Base-by-base conservation (phyloP, 2,329 filamentous ascomycete genomes). In the Verruconis gallopava region DNA sequence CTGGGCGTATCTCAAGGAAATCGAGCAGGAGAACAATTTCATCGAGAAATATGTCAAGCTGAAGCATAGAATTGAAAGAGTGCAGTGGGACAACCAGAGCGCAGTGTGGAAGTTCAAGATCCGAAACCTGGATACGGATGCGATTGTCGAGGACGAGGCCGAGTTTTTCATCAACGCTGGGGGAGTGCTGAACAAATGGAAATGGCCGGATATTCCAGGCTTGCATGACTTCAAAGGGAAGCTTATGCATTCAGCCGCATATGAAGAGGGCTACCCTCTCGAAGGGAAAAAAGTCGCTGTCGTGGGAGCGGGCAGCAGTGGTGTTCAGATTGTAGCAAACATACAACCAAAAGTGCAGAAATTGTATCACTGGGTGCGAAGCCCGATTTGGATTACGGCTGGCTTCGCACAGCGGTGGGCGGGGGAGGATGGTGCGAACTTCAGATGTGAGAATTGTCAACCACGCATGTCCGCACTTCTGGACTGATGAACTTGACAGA, bases 341-440 rank as follows among this genome's bases (percentile, higher is more conserved):
- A 59, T 66, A 21, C 59, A 63, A 36, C 51, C 53, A 4, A 58
- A 58, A 15, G 62, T 61, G 28, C 45, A 55, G 5, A 55, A 56
- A 28, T 47, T 65, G 6, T 63, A 62, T 45, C 60, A 64, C 46
- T 65, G 59, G 52, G 55, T 68, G 4, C 52, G 65, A 6, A 62
- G 56, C 5, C 63, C 65, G 0, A 62, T 65, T 20, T 69, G 66
- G 66, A 64, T 70, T 19, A 68, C 65, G 1, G 61, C 65, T 1
- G 65, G 64, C 14, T 69, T 69, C 44, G 66, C 59, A 0, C 64
- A 67, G 37, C 59, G 58, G 4, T 67, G 64, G 57, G 65, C 69
- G 4, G 64, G 60, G 5, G 61, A 60, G 44, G 59, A 65, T 21
- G 65, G 67, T 2, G 55, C 60, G 17, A 71, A 71, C 49, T 70